Conservation (phyloP, 805 yeast species). For the Clavispora carvajalis region DNA sequence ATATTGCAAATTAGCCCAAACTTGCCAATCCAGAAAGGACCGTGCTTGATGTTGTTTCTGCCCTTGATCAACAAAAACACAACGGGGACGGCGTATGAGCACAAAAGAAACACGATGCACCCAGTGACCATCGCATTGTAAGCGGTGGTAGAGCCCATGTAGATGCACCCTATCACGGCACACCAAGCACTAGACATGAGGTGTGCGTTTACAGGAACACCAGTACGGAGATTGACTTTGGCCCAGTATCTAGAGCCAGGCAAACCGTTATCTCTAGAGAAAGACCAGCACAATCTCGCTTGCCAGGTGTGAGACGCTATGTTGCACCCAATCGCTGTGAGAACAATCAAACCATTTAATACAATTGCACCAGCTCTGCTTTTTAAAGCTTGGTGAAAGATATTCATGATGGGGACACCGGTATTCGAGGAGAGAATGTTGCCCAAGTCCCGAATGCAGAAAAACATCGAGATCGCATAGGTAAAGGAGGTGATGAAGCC, state of each 20-base stretch:
- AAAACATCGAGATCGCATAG: constrained; percentile 54
- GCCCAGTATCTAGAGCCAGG: constrained; percentile 52
- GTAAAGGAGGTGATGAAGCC: constrained; percentile 58
- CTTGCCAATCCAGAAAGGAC: constrained; percentile 64
- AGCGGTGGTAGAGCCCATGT: constrained; percentile 63
- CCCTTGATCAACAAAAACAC: constrained; percentile 43
- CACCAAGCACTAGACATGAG: constrained; percentile 48
- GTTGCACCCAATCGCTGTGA: constrained; percentile 55
- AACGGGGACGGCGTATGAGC: constrained; percentile 56
- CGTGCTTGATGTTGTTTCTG: constrained; percentile 49
- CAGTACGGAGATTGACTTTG: constrained; percentile 39
- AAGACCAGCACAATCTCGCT: constrained; percentile 63
- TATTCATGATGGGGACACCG: constrained; percentile 61
- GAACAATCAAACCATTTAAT: constrained; percentile 43
- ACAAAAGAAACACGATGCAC: constrained; percentile 51
- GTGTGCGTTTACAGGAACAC: constrained; percentile 58
- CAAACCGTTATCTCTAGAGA: constrained; percentile 60
- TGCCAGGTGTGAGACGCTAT: constrained; percentile 65
- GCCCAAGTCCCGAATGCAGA: constrained; percentile 49
- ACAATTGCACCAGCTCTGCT: constrained; percentile 51
- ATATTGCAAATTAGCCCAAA: constrained; percentile 48
- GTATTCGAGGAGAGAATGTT: constrained; percentile 44
- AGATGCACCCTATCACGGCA: constrained; percentile 55
- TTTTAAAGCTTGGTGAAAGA: constrained; percentile 52
- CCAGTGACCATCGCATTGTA: constrained; percentile 61